Conservation (phyloP, 805 yeast species). For the Saccharomycopsis lassenensis region DNA sequence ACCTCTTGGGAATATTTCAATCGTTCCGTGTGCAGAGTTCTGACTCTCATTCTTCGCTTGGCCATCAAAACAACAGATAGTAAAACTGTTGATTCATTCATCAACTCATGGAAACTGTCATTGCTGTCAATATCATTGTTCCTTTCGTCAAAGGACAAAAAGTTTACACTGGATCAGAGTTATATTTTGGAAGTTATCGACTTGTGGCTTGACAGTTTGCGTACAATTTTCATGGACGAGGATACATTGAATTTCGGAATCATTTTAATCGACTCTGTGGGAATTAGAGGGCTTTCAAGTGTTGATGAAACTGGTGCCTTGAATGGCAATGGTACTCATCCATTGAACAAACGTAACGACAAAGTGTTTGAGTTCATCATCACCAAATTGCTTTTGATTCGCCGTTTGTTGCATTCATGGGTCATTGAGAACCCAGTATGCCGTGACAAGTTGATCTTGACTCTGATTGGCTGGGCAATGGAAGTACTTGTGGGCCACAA, state of each 20-base stretch:
- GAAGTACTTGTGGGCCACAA: constrained; percentile 38
- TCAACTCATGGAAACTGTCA: constrained; percentile 23
- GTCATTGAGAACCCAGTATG: constrained; percentile 23
- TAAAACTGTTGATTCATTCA: constrained; percentile 21
- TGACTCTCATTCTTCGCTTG: constrained; percentile 38
- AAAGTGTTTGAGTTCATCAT: constrained; percentile 47
- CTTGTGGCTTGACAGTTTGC: constrained; percentile 37
- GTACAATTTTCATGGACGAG: constrained; percentile 28
- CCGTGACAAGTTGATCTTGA: constrained; percentile 32
- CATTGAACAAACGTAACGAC: constrained; percentile 26
- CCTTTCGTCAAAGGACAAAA: constrained; percentile 34
- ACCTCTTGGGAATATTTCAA: constrained; percentile 53
- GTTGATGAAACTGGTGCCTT: constrained; percentile 25
- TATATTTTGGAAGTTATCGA: constrained; percentile 50
- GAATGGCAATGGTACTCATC: constrained; percentile 16
- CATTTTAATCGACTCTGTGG: constrained; percentile 41
- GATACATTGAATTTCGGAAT: constrained; percentile 33
- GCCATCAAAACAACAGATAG: constrained; percentile 24
- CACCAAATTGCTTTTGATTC: constrained; percentile 49
- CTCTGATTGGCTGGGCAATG: constrained; percentile 45
- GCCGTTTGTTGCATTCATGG: constrained; percentile 38
- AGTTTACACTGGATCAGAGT: constrained; percentile 51
- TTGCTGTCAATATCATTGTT: constrained; percentile 31
- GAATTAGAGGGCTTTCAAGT: constrained; percentile 44
- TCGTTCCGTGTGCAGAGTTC: constrained; percentile 51